Evolutionary conservation across 352 stramenopile genomes (phyloP).

Genomic region (Pythium dissotocum): DNA sequence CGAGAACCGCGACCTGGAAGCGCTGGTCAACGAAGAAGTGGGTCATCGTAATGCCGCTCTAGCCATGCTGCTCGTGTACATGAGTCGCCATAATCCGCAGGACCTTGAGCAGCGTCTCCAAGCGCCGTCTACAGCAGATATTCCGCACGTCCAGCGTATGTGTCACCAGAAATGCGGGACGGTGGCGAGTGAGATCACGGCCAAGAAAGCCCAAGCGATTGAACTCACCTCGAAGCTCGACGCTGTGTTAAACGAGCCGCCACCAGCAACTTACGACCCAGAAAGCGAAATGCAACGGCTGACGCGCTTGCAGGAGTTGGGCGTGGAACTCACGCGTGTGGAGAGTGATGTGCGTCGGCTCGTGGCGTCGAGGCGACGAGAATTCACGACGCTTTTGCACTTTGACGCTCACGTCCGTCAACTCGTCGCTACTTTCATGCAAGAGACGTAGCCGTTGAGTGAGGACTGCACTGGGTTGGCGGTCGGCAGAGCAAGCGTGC

Average conservation of each 20-base stretch:
- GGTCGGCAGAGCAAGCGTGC: too few relatives aligned
- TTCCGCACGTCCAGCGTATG: slow-evolving; percentile 1
- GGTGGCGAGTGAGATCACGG: neutral
- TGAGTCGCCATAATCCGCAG: slow-evolving; percentile 3
- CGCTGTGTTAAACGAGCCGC: neutral
- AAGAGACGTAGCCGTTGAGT: neutral
- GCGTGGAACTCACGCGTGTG: neutral
- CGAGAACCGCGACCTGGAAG: slow-evolving; percentile 41
- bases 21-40: slow-evolving; percentile 36
- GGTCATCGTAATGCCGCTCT: slow-evolving; percentile 37
- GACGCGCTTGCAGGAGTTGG: neutral
- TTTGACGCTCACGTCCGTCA: slow-evolving; percentile 11
- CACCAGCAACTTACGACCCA: neutral
- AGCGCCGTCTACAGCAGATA: neutral
- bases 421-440: neutral
- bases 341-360: neutral
- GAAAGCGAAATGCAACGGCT: neutral
- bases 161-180: slow-evolving; percentile 7
- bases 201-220: neutral
- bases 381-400: slow-evolving; percentile 8
- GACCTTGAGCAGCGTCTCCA: slow-evolving; percentile 6
- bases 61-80: slow-evolving; percentile 38
- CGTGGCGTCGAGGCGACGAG: neutral
- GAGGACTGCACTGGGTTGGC: too few relatives aligned
- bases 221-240: slow-evolving; percentile 1